Evolutionary conservation across 768 basidiomycete species (phyloP).

Genomic region (Leucocoprinus sp.): DNA sequence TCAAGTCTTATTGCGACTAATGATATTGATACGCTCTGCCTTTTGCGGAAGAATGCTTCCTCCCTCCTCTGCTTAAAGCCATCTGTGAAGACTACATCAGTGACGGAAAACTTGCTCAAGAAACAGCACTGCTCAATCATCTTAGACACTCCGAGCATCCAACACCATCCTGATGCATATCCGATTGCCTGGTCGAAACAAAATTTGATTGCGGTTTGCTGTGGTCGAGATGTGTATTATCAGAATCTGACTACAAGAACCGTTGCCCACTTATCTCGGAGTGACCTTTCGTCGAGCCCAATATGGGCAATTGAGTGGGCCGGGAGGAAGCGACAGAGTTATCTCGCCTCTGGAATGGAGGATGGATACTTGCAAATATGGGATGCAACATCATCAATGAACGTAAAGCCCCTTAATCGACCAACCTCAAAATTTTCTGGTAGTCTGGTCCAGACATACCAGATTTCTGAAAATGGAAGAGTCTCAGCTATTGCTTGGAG

Average conservation of each 20-base stretch:
- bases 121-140: slow-evolving; percentile 48
- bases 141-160: slow-evolving; percentile 59
- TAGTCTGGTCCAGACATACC: slow-evolving; percentile 10
- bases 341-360: slow-evolving; percentile 46
- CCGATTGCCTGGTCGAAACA: slow-evolving; percentile 54
- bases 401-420: slow-evolving; percentile 22
- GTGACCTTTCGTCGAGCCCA: slow-evolving; percentile 22
- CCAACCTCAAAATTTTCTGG: not conserved
- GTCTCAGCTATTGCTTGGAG: slow-evolving; percentile 27
- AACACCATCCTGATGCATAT: slow-evolving; percentile 42
- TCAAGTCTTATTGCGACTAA: slow-evolving; percentile 14
- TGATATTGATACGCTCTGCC: slow-evolving; percentile 33
- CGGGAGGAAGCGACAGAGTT: slow-evolving; percentile 26
- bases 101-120: slow-evolving; percentile 47
- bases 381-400: slow-evolving; percentile 30
- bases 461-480: slow-evolving; percentile 18
- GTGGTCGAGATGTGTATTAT: slow-evolving; percentile 49
- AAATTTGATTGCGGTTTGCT: slow-evolving; percentile 58
- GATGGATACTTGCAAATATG: slow-evolving; percentile 45
- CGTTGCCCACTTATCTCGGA: slow-evolving; percentile 43
- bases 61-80: slow-evolving; percentile 35
- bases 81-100: slow-evolving; percentile 32
- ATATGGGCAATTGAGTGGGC: slow-evolving; percentile 48
- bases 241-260: slow-evolving; percentile 50
- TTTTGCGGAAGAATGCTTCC: slow-evolving; percentile 45